Evolutionary conservation across 371 early-diverging fungal genomes (phyloP).

Genomic region (Mucor mucedo): DNA sequence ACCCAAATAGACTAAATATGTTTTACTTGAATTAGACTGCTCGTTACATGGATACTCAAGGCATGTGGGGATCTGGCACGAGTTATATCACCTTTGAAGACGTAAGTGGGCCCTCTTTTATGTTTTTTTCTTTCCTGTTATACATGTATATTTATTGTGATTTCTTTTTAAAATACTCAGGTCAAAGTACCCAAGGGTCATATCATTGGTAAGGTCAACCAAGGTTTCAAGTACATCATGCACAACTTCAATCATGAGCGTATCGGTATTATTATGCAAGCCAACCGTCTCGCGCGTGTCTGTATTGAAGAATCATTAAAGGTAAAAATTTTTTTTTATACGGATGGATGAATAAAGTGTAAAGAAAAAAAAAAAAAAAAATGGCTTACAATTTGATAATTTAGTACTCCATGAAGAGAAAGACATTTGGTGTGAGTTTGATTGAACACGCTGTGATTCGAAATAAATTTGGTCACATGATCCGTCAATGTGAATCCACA

Average conservation of each 20-base stretch:
- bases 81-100: constrained; percentile 82
- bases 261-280: constrained; percentile 82
- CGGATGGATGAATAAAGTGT: too few species aligned
- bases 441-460: constrained; percentile 76
- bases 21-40: constrained; percentile 35
- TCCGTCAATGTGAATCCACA: constrained; percentile 85
- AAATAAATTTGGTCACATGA: constrained; percentile 78
- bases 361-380: too few species aligned
- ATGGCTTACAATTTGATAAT: too few species aligned
- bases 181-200: constrained; percentile 83
- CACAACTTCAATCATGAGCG: constrained; percentile 83
- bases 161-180: not conserved
- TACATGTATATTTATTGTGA: not conserved
- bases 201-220: constrained; percentile 85
- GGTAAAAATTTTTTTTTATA: too few species aligned
- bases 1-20: too few species aligned
- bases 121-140: too few species aligned
- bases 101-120: constrained; percentile 26
- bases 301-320: constrained; percentile 87
- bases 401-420: constrained; percentile 83
- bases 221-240: constrained; percentile 85
- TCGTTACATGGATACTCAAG: constrained; percentile 76
- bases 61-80: constrained; percentile 84
- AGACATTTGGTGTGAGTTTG: constrained; percentile 84
- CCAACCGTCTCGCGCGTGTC: constrained; percentile 86